A percentile compares a stretch with the other conserved stretches of the same genome.
Evolutionary conservation across 2,329 filamentous ascomycete species (phyloP).

Genomic region (Monilinia laxa): DNA sequence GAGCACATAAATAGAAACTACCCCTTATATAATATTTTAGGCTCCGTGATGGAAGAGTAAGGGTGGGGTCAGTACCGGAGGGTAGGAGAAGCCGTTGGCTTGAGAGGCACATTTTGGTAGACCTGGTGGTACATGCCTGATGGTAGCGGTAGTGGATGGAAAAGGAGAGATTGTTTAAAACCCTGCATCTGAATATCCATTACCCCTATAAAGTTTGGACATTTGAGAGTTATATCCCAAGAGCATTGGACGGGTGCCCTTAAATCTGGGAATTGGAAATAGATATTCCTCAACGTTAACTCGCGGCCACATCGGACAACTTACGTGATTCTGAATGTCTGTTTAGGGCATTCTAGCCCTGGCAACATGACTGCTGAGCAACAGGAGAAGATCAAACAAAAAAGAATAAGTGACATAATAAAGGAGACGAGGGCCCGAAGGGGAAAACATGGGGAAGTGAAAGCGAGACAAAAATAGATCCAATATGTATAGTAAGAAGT

Average conservation of each 20-base stretch:
- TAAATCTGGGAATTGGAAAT: neutral
- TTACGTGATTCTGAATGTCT: neutral
- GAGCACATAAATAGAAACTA: too few relatives aligned
- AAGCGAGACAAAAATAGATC: neutral
- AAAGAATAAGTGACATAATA: too few relatives aligned
- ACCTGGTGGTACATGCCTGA: neutral
- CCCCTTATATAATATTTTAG: conserved; percentile 10
- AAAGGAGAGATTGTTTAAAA: neutral
- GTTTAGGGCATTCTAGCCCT: neutral
- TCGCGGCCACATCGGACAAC: neutral
- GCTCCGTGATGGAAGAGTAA: neutral
- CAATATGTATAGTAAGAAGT: neutral
- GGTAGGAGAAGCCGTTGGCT: neutral
- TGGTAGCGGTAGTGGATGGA: neutral
- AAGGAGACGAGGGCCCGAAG: neutral
- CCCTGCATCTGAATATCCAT: too few relatives aligned
- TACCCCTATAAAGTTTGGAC: too few relatives aligned
- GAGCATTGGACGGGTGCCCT: too few relatives aligned
- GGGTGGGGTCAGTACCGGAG: neutral
- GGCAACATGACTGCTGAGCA: neutral
- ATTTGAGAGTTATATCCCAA: too few relatives aligned
- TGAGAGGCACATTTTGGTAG: neutral
- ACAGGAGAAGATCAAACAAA: neutral
- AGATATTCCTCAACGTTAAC: neutral
- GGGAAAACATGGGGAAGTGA: neutral